These are phyloP conservation scores for Cryomyces minteri DNA, from an alignment of 495 filamentous ascomycete species.

Conservation along the genomic window DNA sequence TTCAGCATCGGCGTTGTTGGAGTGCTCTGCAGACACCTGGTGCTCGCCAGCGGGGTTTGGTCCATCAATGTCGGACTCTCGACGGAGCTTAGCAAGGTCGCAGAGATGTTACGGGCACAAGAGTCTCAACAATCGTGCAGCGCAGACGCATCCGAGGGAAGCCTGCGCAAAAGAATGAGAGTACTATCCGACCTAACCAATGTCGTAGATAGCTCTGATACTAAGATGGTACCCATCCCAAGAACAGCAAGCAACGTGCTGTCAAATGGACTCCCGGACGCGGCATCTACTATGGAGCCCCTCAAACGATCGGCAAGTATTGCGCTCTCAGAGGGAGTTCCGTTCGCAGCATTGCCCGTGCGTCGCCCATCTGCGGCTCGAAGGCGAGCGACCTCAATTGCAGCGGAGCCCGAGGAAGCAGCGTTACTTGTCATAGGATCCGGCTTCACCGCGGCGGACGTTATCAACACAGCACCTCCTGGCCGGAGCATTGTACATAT, in stretches of 20 bases:
- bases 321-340: no score
- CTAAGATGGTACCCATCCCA: no score
- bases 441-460: conserved; percentile 46
- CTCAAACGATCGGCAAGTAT: conserved; percentile 10
- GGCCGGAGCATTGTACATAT: conserved; percentile 39
- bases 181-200: no score
- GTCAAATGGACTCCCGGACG: no score
- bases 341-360: no score
- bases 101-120: no score
- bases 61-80: conserved; percentile 24
- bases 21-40: conserved; percentile 39
- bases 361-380: no score
- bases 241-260: no score
- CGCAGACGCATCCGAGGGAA: not conserved
- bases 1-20: conserved; percentile 35
- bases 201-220: no score
- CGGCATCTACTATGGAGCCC: not conserved
- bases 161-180: no score
- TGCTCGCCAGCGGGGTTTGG: conserved; percentile 47
- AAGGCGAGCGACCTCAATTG: not conserved
- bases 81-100: no score
- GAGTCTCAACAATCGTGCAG: conserved; percentile 11
- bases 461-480: conserved; percentile 34
- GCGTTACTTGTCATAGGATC: conserved; percentile 38
- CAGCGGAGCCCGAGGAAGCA: not conserved